Percentiles rank a stretch among this genome's conserved stretches.
phyloP scores from a whole-genome alignment of 139 green algal genomes.

The Medakamo hakoo region DNA sequence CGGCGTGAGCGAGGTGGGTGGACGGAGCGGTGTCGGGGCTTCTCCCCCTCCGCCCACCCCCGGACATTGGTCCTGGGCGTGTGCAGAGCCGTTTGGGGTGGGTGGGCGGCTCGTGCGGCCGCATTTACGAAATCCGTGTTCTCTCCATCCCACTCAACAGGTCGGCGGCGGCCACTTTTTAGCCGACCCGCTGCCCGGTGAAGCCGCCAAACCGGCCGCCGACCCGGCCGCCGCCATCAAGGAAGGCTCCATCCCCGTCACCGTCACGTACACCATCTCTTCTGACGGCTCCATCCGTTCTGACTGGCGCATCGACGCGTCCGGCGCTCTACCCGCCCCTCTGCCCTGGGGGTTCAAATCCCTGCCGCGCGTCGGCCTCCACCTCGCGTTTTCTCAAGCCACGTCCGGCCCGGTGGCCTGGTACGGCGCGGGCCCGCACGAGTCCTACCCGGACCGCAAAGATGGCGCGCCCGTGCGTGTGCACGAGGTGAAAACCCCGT shows the following conservation, averaged over 20 bases:
- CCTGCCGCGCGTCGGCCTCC: neutral
- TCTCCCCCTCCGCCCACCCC: no score
- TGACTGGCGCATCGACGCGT: neutral
- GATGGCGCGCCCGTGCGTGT: constrained; percentile 17
- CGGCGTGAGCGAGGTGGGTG: constrained; percentile 27
- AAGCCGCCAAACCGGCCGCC: neutral
- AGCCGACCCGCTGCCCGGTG: constrained; percentile 1
- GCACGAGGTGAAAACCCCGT: constrained; percentile 12
- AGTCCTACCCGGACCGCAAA: constrained; percentile 59
- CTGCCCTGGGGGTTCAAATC: no score
- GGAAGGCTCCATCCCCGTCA: constrained; percentile 47
- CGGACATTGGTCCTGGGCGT: no score
- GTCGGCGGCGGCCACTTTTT: no score
- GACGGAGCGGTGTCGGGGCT: constrained; percentile 19
- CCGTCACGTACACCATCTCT: constrained; percentile 44
- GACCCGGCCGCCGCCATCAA: constrained; percentile 16
- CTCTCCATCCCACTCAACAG: no score
- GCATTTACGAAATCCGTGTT: no score
- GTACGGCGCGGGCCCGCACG: no score
- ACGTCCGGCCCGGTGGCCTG: no score
- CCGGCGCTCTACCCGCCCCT: no score
- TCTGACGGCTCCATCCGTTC: no score
- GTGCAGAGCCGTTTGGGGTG: no score
- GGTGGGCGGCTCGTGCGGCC: constrained; percentile 52
- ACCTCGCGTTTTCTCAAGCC: neutral